Base-by-base conservation (phyloP, 306 rosid species). In the Astragalus membranaceus region DNA sequence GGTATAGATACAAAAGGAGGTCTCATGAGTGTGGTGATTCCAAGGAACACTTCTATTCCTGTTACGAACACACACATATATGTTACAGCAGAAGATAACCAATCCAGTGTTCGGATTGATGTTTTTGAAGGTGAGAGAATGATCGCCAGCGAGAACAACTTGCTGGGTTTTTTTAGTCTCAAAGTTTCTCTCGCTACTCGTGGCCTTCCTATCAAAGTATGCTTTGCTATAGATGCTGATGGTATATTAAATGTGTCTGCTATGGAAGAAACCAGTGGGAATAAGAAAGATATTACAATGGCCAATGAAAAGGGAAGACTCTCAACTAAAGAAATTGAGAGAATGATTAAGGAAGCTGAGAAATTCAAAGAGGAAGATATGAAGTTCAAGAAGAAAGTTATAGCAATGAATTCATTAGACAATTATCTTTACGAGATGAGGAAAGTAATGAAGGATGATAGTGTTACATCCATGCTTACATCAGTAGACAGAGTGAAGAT, bases 51-150 rank as follows among this genome's bases (percentile, higher is more conserved):
- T 7, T 67, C 81, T 1, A 81, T 84, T 60, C 88, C 88, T 37
- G 74, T 80, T 9, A 84, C 70, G 75, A 81, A 70, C 16, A 80
- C 64, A n/a, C n/a, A n/a, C n/a, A n/a, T n/a, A n/a, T 84, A 60
- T 61, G 8, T 51, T 0, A 84, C 85, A 8, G 44, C 10, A 42
- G 2, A 52, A 0, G 87, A 85, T 75, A 15, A 77, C 65, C 83
- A 79, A 39, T 76, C 62, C 0, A 44, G 36, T 1, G 80, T 70
- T 36, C 1, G 5, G 12, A 57, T 86, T 41, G 3, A 43, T 0
- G 86, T 86, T 8, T 80, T 57, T 8, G 81, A 85, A 67, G 89
- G 89, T 1, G 87, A 85, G 78, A 79, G 87, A 30, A 63, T 81
- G 2, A 70, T 70, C 20, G 56, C 81, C 0, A 39, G 30, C 2